Base-by-base conservation (phyloP, 306 rosid species). In the Vigna radiata region DNA sequence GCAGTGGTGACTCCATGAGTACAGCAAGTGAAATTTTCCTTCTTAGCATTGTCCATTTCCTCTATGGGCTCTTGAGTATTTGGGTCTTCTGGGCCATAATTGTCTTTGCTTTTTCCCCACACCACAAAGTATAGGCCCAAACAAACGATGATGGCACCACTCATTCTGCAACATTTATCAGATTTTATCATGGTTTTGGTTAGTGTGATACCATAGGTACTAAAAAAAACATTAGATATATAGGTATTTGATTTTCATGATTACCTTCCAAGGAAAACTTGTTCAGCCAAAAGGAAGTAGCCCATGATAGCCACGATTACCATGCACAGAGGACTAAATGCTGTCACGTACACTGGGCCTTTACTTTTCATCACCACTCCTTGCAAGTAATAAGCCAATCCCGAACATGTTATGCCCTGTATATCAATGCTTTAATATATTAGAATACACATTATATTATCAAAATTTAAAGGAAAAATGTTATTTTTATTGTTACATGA, bases 331-430 rank as follows among this genome's bases (percentile, higher is more conserved):
- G 98, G 97, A 75, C 41, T 86, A 69, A 96, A 96, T 5, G 99
- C 89, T 50, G 99, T 96, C 9, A 96, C 94, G 66, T 89, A 96
- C 8, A 96, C 97, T 13, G 99, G 97, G 17, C 99, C 99, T 89
- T 92, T 88, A 29, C 79, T 81, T 84, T 84, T 82, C 93, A 92
- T 87, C 23, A 96, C 90, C 11, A 91, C 43, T 80, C 99, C 99
- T 87, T 95, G 99, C 70, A 96, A 81, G 86, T 92, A 96, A 78
- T 91, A 92, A 73, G 88, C 82, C 23, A 96, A 49, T 31, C 94
- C 99, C 0, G 98, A 90, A 62, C 94, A 83, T 2, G 88, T 73
- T 70, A 96, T 68, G 7, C 94, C 99, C 99, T 96, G 91, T 77
- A 85, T n/a, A 8, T 33, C 16, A 66, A 25, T 19, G 68, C 23